phyloP scores from a whole-genome alignment of 805 yeast species.

The Candida ortonii region DNA sequence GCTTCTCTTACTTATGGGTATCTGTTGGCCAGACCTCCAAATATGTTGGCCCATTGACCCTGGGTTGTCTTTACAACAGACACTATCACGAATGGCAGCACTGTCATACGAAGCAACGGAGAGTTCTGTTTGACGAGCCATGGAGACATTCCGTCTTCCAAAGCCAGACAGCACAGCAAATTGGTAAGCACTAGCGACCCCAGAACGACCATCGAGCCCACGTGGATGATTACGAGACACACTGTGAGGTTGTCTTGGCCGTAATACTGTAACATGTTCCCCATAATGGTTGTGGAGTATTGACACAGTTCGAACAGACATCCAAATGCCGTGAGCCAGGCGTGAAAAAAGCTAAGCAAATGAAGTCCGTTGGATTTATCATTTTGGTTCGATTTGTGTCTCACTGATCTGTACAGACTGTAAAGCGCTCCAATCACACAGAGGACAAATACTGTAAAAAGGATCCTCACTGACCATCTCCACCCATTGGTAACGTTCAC shows the following conservation, averaged over 20 bases:
- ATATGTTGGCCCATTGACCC: slow-evolving; percentile 12
- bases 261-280: slow-evolving; percentile 17
- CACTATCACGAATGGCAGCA: slow-evolving; percentile 16
- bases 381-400: not conserved
- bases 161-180: slow-evolving; percentile 13
- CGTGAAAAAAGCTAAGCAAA: slow-evolving; percentile 15
- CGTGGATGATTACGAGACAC: slow-evolving; percentile 13
- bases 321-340: slow-evolving; percentile 21
- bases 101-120: slow-evolving; percentile 8
- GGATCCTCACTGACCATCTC: slow-evolving; percentile 11
- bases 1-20: slow-evolving; percentile 1
- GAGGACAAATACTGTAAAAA: slow-evolving; percentile 5
- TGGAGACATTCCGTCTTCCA: slow-evolving; percentile 11
- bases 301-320: slow-evolving; percentile 24
- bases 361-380: slow-evolving; percentile 11
- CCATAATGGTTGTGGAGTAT: slow-evolving; percentile 21
- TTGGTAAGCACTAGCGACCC: slow-evolving; percentile 20
- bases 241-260: slow-evolving; percentile 1
- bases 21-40: slow-evolving; percentile 7
- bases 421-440: slow-evolving; percentile 8
- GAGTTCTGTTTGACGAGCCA: slow-evolving; percentile 16
- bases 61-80: slow-evolving; percentile 17
- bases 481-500: slow-evolving; percentile 10
- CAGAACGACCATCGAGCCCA: slow-evolving; percentile 11
- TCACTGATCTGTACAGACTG: slow-evolving; percentile 5